phyloP scores from a whole-genome alignment of 768 basidiomycete species.

The Clitopilus hobsonii region DNA sequence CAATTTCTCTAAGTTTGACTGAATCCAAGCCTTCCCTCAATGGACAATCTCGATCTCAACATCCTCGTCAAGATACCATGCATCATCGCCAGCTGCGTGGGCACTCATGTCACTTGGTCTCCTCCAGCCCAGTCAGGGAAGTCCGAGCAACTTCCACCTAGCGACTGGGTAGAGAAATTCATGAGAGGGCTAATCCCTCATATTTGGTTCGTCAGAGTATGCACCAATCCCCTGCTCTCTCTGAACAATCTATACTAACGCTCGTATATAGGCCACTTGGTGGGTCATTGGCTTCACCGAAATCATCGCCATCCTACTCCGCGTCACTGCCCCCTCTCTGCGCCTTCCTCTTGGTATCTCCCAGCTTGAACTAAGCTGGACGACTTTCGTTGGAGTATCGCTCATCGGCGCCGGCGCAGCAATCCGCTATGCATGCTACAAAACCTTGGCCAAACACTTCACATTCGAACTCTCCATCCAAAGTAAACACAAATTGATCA shows the following conservation, averaged over 20 bases:
- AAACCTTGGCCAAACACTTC: slow-evolving; percentile 26
- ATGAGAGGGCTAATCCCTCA: neutral
- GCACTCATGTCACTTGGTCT: neutral
- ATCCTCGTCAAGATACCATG: neutral
- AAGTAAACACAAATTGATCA: slow-evolving; percentile 29
- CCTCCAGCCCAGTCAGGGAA: neutral
- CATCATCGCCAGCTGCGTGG: neutral
- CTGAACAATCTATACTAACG: no score
- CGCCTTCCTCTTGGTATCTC: neutral
- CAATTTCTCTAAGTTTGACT: no score
- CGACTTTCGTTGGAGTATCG: slow-evolving; percentile 21
- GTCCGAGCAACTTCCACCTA: neutral
- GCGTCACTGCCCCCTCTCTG: neutral
- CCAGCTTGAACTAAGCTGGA: neutral
- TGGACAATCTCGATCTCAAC: no score
- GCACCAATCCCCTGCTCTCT: no score
- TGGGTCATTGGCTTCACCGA: neutral
- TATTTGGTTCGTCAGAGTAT: neutral
- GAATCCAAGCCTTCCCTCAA: no score
- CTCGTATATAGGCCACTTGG: neutral
- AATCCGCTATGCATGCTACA: slow-evolving; percentile 32
- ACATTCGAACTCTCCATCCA: slow-evolving; percentile 35
- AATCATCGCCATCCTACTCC: neutral
- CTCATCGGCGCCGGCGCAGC: slow-evolving; percentile 21
- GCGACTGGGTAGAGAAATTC: neutral